These are phyloP conservation scores for Citropsis articulata DNA, from an alignment of 345 rosid species.

Conservation along the genomic window DNA sequence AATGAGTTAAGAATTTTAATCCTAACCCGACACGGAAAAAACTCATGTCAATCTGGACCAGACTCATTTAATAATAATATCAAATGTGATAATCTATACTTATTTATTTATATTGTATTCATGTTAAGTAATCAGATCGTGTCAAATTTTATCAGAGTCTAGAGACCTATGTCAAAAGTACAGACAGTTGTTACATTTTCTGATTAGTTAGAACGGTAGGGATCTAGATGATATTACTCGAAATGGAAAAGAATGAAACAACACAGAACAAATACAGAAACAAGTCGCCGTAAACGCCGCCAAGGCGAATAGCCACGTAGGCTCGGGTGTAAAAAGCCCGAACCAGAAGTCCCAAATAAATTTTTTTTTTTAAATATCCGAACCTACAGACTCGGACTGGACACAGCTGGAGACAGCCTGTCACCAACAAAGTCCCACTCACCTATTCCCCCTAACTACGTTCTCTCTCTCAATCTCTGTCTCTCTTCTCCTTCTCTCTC, in stretches of 20 bases:
- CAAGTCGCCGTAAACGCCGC: constrained; percentile 43
- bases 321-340: constrained; percentile 6
- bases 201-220: not conserved
- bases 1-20: no score
- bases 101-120: no score
- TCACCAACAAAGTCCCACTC: constrained; percentile 96
- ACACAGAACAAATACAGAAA: constrained; percentile 14
- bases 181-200: not conserved
- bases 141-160: no score
- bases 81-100: no score
- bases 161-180: no score
- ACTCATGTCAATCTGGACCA: fast-evolving
- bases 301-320: constrained; percentile 41
- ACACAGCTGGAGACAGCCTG: constrained; percentile 99
- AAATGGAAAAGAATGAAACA: not conserved
- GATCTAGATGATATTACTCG: not conserved
- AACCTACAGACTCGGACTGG: constrained; percentile 47
- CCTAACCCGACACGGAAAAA: no score
- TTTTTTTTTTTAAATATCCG: constrained; percentile 15
- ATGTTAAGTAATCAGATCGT: fast-evolving
- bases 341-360: not conserved
- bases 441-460: constrained; percentile 48
- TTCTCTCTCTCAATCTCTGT: constrained; percentile 16
- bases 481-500: constrained; percentile 4
- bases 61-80: no score